A percentile compares a stretch with the other conserved stretches of the same genome.
Conservation (phyloP, 768 basidiomycete species). For the Auriscalpium orientale region DNA sequence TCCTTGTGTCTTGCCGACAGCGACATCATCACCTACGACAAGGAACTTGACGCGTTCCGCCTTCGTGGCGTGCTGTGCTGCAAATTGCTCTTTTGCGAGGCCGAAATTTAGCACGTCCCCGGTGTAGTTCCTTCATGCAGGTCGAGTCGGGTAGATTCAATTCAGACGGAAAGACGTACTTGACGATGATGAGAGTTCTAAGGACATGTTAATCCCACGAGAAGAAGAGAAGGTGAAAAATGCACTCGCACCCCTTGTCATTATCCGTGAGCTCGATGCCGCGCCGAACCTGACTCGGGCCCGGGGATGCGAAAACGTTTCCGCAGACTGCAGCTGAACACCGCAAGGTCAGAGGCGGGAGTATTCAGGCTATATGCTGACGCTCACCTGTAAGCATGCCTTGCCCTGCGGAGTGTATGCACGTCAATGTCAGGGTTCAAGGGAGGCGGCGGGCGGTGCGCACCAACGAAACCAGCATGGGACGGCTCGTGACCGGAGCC, state of each 20-base stretch:
- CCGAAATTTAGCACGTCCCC: constrained; percentile 92
- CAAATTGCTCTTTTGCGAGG: constrained; percentile 78
- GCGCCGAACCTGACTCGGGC: constrained; percentile 72
- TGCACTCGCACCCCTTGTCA: constrained; percentile 50
- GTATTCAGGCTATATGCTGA: background rate
- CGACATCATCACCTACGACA: constrained; percentile 85
- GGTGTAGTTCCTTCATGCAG: constrained; percentile 67
- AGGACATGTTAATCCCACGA: background rate
- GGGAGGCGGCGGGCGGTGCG: constrained; percentile 12
- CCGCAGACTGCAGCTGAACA: constrained; percentile 71
- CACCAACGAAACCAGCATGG: constrained; percentile 86
- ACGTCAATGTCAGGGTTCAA: background rate
- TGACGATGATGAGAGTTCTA: constrained; percentile 78
- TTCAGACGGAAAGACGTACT: constrained; percentile 33
- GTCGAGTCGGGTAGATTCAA: too few relatives aligned
- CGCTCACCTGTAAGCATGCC: constrained; percentile 68
- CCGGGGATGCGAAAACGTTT: constrained; percentile 86
- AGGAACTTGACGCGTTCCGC: constrained; percentile 66
- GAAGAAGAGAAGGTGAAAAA: background rate
- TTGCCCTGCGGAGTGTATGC: constrained; percentile 35
- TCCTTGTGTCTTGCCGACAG: constrained; percentile 75
- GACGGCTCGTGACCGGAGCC: constrained; percentile 90
- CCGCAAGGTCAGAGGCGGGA: background rate
- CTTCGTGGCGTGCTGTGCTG: constrained; percentile 59
- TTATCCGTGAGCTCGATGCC: constrained; percentile 73